Base-by-base conservation (phyloP, 192 early-diverging fungal genomes). In the Backusella parvicylindrica region DNA sequence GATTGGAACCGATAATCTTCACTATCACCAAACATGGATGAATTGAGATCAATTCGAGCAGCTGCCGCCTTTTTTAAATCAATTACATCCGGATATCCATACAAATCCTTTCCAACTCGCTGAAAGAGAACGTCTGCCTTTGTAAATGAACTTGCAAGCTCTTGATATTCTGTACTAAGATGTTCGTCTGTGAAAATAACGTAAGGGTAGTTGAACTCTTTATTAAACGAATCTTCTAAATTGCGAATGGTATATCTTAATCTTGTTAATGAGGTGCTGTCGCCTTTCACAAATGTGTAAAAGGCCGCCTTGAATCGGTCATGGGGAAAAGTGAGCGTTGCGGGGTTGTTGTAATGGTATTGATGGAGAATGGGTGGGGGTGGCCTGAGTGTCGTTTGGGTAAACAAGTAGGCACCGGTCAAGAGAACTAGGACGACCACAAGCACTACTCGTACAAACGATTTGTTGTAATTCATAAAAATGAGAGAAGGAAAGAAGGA, bases 1-100 rank as follows among this genome's bases (percentile, higher is more conserved):
- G 92, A 90, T 73, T 89, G 83, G 81, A 87, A 90, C 13, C 81
- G 73, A 40, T 78, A 82, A 33, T 79, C 73, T 28, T 82, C 81
- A 49, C 77, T 79, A 32, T 75, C 70, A 41, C 81, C 81, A 79
- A 78, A 79, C 71, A 82, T 78, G 23, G 78, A 53, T 43, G 75
- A 37, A 64, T 82, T 82, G 65, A 82, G 31, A 13, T 79, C 36
- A 2, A 64, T 26, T 30, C 77, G 36, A 23, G 81, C 77, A 6
- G 75, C 6, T 1, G 73, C 77, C 2, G 81, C 81, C 28, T 75
- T 76, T n/a, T 74, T 72, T 33, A 37, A 37, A 71, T 79, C 74
- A 5, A 75, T 77, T 16, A 18, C 12, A 5, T 68, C 28, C 2
- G 77, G 64, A 23, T 77, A 77, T 16, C 80, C 80, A 47, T 76